Conservation (phyloP, 305 asterid genomes). For the Fraxinus sp. region DNA sequence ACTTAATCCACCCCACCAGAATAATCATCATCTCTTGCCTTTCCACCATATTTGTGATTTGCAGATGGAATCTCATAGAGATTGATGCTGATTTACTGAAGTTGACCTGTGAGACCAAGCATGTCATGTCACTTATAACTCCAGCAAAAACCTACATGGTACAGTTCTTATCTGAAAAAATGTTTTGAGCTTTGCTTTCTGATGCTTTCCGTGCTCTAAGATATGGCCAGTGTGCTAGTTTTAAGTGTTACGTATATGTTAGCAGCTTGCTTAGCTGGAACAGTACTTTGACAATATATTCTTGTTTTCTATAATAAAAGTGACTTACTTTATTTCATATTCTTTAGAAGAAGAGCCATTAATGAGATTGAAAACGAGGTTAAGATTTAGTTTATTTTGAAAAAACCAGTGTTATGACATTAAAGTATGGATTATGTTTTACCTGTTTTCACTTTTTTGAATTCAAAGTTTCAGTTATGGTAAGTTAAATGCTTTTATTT, state of each 20-base stretch:
- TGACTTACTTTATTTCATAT: not conserved
- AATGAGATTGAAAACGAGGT: slow-evolving; percentile 2
- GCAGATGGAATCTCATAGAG: slow-evolving; percentile 96
- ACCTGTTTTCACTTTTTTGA: not conserved
- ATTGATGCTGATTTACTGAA: slow-evolving; percentile 76
- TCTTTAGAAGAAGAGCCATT: slow-evolving; percentile 5
- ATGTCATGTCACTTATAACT: slow-evolving; percentile 76
- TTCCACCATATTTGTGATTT: slow-evolving; percentile 22
- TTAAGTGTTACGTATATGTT: not conserved
- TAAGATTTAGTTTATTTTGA: not conserved
- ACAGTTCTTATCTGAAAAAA: slow-evolving; percentile 17
- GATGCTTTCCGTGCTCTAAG: slow-evolving; percentile 5
- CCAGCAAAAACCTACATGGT: slow-evolving; percentile 97
- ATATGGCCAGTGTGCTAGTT: slow-evolving; percentile 5
- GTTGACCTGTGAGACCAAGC: slow-evolving; percentile 67
- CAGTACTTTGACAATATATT: not conserved
- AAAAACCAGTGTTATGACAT: not conserved
- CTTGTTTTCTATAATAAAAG: not conserved
- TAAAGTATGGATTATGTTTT: not conserved
- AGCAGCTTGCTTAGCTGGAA: slow-evolving; percentile 1
- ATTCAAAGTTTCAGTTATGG: not conserved
- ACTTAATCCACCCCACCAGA: not conserved
- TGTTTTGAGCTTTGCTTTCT: slow-evolving; percentile 1
- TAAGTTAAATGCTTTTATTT: not conserved
- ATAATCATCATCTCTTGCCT: not conserved